Base-by-base conservation (phyloP, 805 yeast species). In the Starmerella gropengiesseri region DNA sequence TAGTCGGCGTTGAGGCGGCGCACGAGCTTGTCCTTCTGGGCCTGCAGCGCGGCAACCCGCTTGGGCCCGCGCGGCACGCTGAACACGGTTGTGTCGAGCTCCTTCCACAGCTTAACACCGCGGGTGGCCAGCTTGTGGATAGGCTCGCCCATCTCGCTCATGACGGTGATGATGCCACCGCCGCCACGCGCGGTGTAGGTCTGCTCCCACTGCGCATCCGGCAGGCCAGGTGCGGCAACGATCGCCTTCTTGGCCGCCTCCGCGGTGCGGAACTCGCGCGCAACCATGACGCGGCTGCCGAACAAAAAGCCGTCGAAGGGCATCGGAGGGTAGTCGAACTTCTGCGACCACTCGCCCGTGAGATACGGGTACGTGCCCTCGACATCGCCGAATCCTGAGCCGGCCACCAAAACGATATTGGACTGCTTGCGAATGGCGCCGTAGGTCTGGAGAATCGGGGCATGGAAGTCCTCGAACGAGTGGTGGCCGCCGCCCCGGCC, bases 401-500 rank as follows among this genome's bases (percentile, higher is more conserved):
- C 99, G 43, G 95, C 97, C 58, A 91, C 77, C 56, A 91, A 72
- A 44, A 87, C 71, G 55, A 91, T 85, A 71, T 91, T 91, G 37
- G 83, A 60, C 58, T 86, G 80, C 67, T 85, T 81, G 74, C 99
- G 82, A 58, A 91, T 81, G 70, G 81, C 81, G 53, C 94, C 70
- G 67, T 91, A 91, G 89, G 91, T 91, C 65, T 85, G 95, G 60
- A 91, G 69, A 54, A 91, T 75, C 54, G 98, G 97, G 60, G 87
- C 89, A 66, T 91, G 98, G 91, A 89, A 86, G 69, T 91, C 99
- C 73, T 91, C 99, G 60, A 78, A 91, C 39, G 97, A 89, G 66
- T 91, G 99, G 65, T 91, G 99, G 60, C 99, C 99, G 75, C 99
- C 99, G 70, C 96, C 99, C 75, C 99, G 87, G 66, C 99, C 99